Conservation (phyloP, 805 yeast species). For the Ogataea ramenticola region DNA sequence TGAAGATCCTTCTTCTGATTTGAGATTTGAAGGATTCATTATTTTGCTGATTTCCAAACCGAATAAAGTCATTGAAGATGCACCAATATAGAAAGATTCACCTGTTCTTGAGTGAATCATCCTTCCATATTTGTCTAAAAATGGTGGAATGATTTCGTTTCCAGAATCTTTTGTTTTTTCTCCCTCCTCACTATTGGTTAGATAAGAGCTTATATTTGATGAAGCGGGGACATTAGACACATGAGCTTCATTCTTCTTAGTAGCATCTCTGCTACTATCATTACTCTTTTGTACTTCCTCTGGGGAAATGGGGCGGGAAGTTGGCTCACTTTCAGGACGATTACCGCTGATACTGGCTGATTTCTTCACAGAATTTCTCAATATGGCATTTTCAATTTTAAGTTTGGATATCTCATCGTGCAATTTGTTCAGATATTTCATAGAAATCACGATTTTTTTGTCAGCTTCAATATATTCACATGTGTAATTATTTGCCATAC, state of each 20-base stretch:
- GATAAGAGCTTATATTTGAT: background rate
- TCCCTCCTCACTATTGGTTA: background rate
- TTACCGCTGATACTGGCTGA: background rate
- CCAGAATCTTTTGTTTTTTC: slow-evolving; percentile 5
- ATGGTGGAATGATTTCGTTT: slow-evolving; percentile 60
- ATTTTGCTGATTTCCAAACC: slow-evolving; percentile 67
- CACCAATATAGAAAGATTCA: slow-evolving; percentile 68
- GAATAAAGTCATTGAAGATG: slow-evolving; percentile 76
- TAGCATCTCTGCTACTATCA: background rate
- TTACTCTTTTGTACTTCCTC: background rate
- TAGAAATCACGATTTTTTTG: slow-evolving; percentile 63
- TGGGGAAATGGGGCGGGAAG: background rate
- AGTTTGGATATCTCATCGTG: slow-evolving; percentile 62
- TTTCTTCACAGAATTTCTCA: slow-evolving; percentile 37
- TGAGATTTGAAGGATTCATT: slow-evolving; percentile 13
- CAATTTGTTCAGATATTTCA: slow-evolving; percentile 58
- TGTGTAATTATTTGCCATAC: slow-evolving; percentile 43
- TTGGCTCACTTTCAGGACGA: background rate
- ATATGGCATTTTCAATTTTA: slow-evolving; percentile 56
- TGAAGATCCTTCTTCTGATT: background rate
- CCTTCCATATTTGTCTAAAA: slow-evolving; percentile 64
- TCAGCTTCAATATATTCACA: slow-evolving; percentile 73
- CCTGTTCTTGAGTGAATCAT: slow-evolving; percentile 71
- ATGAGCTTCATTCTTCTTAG: background rate
- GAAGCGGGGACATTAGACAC: background rate